Conservation (phyloP, 83 land plant genomes). For the Larix sibirica region DNA sequence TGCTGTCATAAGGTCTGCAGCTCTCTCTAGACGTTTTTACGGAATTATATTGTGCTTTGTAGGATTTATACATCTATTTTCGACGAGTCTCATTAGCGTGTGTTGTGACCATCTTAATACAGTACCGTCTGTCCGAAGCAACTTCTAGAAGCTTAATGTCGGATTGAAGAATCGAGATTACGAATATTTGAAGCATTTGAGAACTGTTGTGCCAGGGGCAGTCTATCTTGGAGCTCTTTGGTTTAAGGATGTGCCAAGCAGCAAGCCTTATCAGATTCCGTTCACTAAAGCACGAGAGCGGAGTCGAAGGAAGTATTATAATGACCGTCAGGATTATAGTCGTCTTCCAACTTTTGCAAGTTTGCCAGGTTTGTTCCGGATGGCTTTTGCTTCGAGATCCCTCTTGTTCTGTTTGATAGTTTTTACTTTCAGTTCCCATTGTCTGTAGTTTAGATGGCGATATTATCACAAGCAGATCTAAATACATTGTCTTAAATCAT, state of each 20-base stretch:
- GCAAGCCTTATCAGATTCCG: conserved; percentile 28
- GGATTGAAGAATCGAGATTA: not conserved
- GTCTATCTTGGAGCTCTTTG: not conserved
- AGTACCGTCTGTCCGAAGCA: no score
- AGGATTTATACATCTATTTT: no score
- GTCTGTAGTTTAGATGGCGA: not conserved
- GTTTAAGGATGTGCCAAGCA: conserved; percentile 46
- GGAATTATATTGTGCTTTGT: no score
- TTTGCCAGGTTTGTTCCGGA: conserved; percentile 42
- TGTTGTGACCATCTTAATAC: no score
- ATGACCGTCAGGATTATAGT: conserved; percentile 45
- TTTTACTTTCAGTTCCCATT: not conserved
- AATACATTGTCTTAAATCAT: not conserved
- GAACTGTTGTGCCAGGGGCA: not conserved
- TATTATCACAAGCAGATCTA: not conserved
- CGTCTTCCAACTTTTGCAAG: conserved; percentile 40
- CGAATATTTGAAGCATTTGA: no score
- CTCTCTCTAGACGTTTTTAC: no score
- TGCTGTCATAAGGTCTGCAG: no score
- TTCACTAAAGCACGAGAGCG: conserved; percentile 24
- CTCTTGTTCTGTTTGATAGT: not conserved
- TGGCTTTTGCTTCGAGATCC: not conserved
- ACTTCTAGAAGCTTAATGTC: no score
- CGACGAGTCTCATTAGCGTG: no score
- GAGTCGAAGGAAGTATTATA: conserved; percentile 24